These are phyloP conservation scores for Senna siamea DNA, from an alignment of 306 rosid genomes.

Conservation along the genomic window DNA sequence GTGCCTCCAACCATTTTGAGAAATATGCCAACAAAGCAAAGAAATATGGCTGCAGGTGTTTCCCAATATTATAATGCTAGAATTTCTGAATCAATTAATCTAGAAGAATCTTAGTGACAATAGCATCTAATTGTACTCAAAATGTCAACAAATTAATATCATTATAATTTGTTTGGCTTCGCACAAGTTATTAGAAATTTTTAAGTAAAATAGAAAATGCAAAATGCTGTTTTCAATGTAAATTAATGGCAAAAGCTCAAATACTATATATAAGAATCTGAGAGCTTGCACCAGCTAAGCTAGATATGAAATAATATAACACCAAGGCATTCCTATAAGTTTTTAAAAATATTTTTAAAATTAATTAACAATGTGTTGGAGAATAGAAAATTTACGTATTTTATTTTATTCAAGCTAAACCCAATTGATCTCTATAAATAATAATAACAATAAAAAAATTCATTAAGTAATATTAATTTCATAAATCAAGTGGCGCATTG, in stretches of 20 bases:
- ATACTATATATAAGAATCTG: background rate
- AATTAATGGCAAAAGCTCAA: background rate
- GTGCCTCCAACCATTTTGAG: slow-evolving; percentile 61
- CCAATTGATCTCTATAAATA: background rate
- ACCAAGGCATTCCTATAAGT: no score
- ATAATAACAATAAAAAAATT: no score
- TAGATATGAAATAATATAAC: background rate
- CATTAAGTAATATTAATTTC: no score
- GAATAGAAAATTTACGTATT: no score
- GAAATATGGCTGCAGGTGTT: background rate
- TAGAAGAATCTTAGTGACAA: background rate
- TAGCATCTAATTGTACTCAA: background rate
- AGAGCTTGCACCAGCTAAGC: slow-evolving; percentile 12
- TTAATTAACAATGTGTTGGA: no score
- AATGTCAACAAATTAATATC: background rate
- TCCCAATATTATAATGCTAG: no score
- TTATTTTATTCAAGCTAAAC: background rate
- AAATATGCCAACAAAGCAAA: slow-evolving; percentile 44
- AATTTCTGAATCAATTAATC: background rate
- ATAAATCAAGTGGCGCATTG: no score
- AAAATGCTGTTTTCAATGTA: background rate
- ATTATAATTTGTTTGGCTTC: background rate
- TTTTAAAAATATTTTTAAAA: no score
- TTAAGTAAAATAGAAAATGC: background rate
- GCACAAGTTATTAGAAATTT: background rate